Evolutionary conservation across 176 grass and related monocot species (phyloP).

Genomic region (Echinochloa phyllopogon): DNA sequence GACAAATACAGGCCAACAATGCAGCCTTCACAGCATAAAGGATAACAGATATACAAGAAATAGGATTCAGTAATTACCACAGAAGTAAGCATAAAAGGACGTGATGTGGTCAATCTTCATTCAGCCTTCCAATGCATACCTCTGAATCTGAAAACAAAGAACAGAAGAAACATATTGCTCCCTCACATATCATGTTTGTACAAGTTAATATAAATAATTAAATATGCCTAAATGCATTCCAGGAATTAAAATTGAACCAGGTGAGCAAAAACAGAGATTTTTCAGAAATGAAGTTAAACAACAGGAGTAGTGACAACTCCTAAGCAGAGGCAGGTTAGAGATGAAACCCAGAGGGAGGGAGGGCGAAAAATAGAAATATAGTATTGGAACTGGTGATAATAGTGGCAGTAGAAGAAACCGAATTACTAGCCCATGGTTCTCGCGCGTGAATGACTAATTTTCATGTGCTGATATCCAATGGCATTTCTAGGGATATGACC

Average conservation of each 20-base stretch:
- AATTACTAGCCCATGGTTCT: not conserved
- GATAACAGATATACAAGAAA: conserved; percentile 1
- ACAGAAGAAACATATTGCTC: conserved; percentile 30
- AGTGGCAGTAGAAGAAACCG: not conserved
- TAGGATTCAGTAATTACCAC: conserved; percentile 44
- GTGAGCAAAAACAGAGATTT: not conserved
- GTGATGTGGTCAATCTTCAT: conserved; percentile 5
- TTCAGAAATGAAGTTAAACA: not conserved
- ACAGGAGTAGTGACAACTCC: not conserved
- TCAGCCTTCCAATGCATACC: conserved; percentile 64
- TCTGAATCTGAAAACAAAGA: conserved; percentile 61
- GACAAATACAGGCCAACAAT: conserved; percentile 10
- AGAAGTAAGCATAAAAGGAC: conserved; percentile 18
- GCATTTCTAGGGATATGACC: not conserved
- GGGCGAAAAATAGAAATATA: conserved; percentile 1
- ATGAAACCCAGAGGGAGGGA: not conserved
- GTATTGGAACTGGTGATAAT: not conserved
- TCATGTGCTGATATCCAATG: not conserved
- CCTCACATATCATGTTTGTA: conserved; percentile 19
- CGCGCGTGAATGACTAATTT: not conserved
- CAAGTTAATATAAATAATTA: conserved; percentile 17
- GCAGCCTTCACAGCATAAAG: conserved; percentile 27
- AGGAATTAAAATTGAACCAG: conserved; percentile 23
- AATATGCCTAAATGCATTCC: not conserved
- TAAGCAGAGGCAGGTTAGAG: not conserved